Conservation (phyloP, 345 rosid species). For the Nephelium lappaceum region DNA sequence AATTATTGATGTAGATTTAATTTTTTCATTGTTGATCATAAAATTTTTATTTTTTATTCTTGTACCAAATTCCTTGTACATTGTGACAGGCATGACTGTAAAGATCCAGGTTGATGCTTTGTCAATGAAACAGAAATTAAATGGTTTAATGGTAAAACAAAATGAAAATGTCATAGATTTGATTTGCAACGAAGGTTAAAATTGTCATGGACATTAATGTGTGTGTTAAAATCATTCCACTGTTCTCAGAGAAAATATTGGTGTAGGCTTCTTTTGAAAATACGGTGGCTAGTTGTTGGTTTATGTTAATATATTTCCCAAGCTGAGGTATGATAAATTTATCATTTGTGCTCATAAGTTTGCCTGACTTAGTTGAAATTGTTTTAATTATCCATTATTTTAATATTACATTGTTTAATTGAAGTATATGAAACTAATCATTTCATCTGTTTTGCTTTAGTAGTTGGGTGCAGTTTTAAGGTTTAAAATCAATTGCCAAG, state of each 20-base stretch:
- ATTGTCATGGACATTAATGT: not conserved
- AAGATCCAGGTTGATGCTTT: not conserved
- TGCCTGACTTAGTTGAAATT: not conserved
- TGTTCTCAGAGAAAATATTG: not conserved
- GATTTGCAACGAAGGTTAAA: too few species aligned
- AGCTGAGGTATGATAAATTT: not conserved
- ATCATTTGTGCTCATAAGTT: not conserved
- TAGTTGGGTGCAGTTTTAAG: not conserved
- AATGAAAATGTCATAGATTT: too few species aligned
- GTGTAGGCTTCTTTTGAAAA: not conserved
- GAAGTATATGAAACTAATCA: not conserved
- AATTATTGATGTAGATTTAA: not conserved
- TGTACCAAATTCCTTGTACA: not conserved
- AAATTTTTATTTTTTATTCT: not conserved
- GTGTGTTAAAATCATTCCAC: not conserved
- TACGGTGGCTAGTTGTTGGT: not conserved
- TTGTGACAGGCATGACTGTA: not conserved
- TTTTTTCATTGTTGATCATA: not conserved
- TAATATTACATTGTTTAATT: not conserved
- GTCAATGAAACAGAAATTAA: not conserved
- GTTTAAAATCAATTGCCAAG: constrained; percentile 8
- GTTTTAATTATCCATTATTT: not conserved
- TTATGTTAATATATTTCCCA: not conserved
- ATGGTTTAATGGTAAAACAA: not conserved
- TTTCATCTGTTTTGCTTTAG: not conserved